Conservation (phyloP, 441 rosid genomes). For the Brassica hybrid region DNA sequence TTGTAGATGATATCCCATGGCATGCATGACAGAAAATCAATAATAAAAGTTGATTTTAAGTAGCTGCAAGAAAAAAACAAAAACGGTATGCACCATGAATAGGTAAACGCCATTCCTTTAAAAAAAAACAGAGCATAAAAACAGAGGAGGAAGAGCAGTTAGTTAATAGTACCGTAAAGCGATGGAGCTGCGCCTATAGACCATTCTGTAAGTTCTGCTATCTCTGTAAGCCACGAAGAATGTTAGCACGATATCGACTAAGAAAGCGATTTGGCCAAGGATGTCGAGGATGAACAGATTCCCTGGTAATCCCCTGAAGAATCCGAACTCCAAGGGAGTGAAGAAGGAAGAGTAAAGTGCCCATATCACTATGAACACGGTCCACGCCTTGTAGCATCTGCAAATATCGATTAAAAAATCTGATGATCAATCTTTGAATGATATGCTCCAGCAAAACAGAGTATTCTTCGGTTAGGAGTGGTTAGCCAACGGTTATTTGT, state of each 20-base stretch:
- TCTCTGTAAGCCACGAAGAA: slow-evolving; percentile 66
- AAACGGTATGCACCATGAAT: background rate
- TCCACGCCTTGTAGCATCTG: slow-evolving; percentile 63
- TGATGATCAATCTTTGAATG: background rate
- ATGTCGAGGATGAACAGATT: slow-evolving; percentile 60
- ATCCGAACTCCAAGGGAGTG: slow-evolving; percentile 76
- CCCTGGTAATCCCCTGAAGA: slow-evolving; percentile 71
- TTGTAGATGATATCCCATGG: slow-evolving; percentile 76
- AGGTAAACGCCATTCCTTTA: background rate
- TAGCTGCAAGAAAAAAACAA: slow-evolving; percentile 43
- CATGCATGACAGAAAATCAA: slow-evolving; percentile 63
- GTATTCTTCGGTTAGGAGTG: background rate
- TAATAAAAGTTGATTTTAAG: slow-evolving; percentile 57
- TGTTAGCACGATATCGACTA: slow-evolving; percentile 57
- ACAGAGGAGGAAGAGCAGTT: background rate
- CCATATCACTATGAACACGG: slow-evolving; percentile 62
- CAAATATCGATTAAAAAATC: background rate
- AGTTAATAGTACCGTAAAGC: slow-evolving; percentile 51
- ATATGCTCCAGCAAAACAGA: background rate
- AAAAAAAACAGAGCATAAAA: background rate
- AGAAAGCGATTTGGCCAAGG: slow-evolving; percentile 60
- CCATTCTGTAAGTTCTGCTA: slow-evolving; percentile 53
- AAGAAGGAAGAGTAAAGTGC: slow-evolving; percentile 74
- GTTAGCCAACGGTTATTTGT: slow-evolving; percentile 15
- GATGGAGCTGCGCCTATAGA: slow-evolving; percentile 55